Conservation (phyloP, 2,329 filamentous ascomycete species). For the Falciphora oryzae region DNA sequence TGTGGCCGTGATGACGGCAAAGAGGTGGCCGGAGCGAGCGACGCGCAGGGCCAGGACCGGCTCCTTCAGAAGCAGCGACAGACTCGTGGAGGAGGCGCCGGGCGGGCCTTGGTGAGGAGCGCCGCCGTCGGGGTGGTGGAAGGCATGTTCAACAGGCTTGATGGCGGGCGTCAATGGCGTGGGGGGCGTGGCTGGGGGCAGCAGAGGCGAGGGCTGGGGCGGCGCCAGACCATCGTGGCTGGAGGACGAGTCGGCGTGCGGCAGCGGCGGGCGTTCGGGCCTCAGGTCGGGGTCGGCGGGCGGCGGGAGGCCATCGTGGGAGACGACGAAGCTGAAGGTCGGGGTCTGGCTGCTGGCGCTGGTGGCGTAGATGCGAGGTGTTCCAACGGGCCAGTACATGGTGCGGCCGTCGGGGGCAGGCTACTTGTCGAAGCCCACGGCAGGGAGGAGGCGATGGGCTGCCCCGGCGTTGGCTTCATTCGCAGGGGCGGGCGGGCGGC, state of each 20-base stretch:
- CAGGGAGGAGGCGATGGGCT: not conserved
- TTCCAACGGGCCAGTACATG: slow-evolving; percentile 92
- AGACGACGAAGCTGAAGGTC: slow-evolving; percentile 44
- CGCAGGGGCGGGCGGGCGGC: slow-evolving; percentile 12
- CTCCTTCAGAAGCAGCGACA: slow-evolving; percentile 46
- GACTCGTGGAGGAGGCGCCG: slow-evolving; percentile 21
- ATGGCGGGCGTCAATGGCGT: slow-evolving; percentile 54
- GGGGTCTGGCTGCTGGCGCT: slow-evolving; percentile 60
- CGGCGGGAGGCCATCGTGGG: slow-evolving; percentile 53
- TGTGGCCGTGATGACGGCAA: slow-evolving; percentile 79
- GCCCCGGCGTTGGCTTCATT: slow-evolving; percentile 18
- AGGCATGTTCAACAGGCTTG: slow-evolving; percentile 52
- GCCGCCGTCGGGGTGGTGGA: slow-evolving; percentile 26
- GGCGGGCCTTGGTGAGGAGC: slow-evolving; percentile 20
- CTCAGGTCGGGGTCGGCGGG: slow-evolving; percentile 22
- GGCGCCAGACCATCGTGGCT: slow-evolving; percentile 29
- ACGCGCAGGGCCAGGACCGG: slow-evolving; percentile 69
- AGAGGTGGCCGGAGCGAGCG: slow-evolving; percentile 72
- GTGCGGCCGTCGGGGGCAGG: slow-evolving; percentile 15
- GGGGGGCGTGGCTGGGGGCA: slow-evolving; percentile 39
- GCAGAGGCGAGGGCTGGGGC: slow-evolving; percentile 23
- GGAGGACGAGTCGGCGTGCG: slow-evolving; percentile 20
- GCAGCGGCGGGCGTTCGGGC: slow-evolving; percentile 16
- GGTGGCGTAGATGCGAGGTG: slow-evolving; percentile 76
- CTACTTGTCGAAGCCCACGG: slow-evolving; percentile 17